phyloP scores from a whole-genome alignment of 306 rosid species.

The Fagus crenata region DNA sequence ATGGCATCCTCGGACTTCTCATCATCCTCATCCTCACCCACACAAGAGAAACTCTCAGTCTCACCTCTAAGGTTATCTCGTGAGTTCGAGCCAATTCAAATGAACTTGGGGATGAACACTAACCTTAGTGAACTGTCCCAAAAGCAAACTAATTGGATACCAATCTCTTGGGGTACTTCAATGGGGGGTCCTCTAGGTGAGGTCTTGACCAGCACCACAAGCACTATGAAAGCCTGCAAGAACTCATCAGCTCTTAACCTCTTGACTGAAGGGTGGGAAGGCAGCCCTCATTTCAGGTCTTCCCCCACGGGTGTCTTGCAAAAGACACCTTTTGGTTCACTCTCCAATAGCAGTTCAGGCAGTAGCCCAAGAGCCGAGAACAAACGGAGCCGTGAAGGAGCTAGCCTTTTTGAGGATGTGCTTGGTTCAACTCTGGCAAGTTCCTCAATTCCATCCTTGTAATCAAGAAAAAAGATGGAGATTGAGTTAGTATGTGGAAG shows the following conservation, averaged over 20 bases:
- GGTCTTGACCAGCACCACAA: constrained; percentile 38
- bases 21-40: constrained; percentile 47
- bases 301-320: constrained; percentile 57
- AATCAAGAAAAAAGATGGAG: background rate
- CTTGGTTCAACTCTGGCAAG: constrained; percentile 34
- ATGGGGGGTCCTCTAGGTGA: constrained; percentile 62
- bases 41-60: constrained; percentile 31
- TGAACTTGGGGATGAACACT: constrained; percentile 32
- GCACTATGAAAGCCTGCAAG: constrained; percentile 25
- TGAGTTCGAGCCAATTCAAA: constrained; percentile 38
- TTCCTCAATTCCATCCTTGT: constrained; percentile 43
- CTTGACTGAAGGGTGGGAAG: constrained; percentile 47
- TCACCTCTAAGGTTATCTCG: constrained; percentile 45
- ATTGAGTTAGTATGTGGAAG: background rate
- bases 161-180: constrained; percentile 40
- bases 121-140: constrained; percentile 14
- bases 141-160: constrained; percentile 30
- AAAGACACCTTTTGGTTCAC: constrained; percentile 47
- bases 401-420: constrained; percentile 36
- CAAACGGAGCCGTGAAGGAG: constrained; percentile 19
- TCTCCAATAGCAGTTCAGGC: constrained; percentile 53
- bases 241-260: constrained; percentile 39
- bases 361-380: constrained; percentile 40
- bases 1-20: constrained; percentile 40
- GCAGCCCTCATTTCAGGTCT: constrained; percentile 38